Conservation (phyloP, 106 monocot genomes). For the Allium sativum region DNA sequence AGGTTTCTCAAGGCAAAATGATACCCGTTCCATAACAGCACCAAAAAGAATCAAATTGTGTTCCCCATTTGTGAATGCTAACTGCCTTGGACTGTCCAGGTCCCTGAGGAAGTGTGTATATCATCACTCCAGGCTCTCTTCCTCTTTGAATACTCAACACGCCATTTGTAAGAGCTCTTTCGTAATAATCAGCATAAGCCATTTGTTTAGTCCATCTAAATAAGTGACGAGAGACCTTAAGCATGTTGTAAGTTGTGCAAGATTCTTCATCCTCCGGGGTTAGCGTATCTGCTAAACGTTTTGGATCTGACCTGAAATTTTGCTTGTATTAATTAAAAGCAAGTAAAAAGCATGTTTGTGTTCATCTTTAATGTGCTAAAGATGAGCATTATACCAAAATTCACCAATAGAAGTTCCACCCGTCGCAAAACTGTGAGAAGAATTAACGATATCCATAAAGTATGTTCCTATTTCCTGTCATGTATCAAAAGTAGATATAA, state of each 20-base stretch:
- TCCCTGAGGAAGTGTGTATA: constrained; percentile 88
- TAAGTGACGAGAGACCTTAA: constrained; percentile 89
- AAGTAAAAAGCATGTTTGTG: background rate
- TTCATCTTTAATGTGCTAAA: background rate
- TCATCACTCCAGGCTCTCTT: constrained; percentile 87
- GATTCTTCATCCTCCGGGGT: constrained; percentile 83
- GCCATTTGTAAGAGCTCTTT: constrained; percentile 84
- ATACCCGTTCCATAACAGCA: constrained; percentile 98
- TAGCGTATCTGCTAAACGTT: constrained; percentile 65
- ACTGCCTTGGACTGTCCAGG: constrained; percentile 71
- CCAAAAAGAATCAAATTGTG: constrained; percentile 76
- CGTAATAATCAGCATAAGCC: constrained; percentile 90
- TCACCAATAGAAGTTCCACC: constrained; percentile 91
- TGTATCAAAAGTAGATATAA: background rate
- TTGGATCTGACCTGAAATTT: constrained; percentile 62
- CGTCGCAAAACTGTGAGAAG: constrained; percentile 88
- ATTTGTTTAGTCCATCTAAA: constrained; percentile 91
- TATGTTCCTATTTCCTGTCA: constrained; percentile 66
- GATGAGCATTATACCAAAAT: constrained; percentile 49
- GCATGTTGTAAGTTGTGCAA: constrained; percentile 95
- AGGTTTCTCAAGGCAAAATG: background rate
- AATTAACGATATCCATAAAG: constrained; percentile 87
- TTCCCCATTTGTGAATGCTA: constrained; percentile 87
- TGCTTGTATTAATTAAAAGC: background rate
- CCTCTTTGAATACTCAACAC: constrained; percentile 94